These are phyloP conservation scores for Eucalyptus pumila DNA, from an alignment of 345 rosid genomes.

Conservation along the genomic window DNA sequence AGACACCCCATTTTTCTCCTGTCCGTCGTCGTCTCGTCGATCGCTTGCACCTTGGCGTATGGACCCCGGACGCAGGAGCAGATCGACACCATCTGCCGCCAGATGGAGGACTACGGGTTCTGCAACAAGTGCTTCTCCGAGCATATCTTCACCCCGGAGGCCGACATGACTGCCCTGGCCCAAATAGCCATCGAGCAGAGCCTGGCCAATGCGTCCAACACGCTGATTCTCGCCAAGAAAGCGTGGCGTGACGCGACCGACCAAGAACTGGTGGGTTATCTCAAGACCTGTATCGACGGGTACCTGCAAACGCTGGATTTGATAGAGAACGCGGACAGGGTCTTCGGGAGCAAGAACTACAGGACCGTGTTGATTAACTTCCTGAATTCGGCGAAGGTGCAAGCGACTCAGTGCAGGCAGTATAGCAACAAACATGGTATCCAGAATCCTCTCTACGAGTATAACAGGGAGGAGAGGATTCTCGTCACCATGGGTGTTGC, in stretches of 20 bases:
- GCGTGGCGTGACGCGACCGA: not conserved
- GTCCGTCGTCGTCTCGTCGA: too few species aligned
- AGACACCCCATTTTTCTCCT: not conserved
- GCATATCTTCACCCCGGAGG: not conserved
- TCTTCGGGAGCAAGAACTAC: not conserved
- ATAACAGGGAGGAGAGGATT: not conserved
- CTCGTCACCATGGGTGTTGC: not conserved
- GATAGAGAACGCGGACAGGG: not conserved
- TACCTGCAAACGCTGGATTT: not conserved
- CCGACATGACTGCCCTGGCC: not conserved
- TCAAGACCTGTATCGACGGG: not conserved
- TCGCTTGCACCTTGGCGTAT: not conserved
- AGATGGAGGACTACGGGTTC: not conserved
- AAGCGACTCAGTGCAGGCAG: not conserved
- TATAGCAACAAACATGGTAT: not conserved
- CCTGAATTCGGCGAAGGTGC: not conserved
- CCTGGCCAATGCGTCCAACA: not conserved
- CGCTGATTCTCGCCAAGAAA: not conserved
- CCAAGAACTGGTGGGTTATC: not conserved
- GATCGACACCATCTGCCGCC: not conserved
- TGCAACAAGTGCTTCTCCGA: not conserved
- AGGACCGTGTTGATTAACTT: not conserved
- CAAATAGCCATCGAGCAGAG: not conserved
- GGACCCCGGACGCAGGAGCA: not conserved
- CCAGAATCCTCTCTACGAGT: not conserved